These are phyloP conservation scores for Vicia sativa DNA, from an alignment of 306 rosid genomes.

Conservation along the genomic window DNA sequence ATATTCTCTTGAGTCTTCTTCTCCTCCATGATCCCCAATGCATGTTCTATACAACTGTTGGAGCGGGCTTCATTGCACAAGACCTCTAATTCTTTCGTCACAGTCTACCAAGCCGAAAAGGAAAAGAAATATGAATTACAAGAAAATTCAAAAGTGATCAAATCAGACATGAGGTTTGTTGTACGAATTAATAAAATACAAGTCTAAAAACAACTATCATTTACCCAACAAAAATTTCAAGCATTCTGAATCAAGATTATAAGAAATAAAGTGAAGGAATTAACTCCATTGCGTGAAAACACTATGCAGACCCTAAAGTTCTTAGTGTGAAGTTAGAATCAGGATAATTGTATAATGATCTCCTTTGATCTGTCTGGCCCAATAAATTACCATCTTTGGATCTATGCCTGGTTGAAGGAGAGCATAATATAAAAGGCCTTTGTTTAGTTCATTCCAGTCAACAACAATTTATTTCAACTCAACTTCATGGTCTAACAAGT, in stretches of 20 bases:
- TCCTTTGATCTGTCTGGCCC: neutral
- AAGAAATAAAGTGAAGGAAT: slow-evolving; percentile 8
- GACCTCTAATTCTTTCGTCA: slow-evolving; percentile 53
- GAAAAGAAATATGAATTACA: neutral
- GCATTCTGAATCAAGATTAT: slow-evolving; percentile 27
- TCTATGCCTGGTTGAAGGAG: slow-evolving; percentile 5
- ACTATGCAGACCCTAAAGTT: slow-evolving; percentile 16
- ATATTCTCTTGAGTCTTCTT: slow-evolving; percentile 49
- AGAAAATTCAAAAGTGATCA: slow-evolving; percentile 9
- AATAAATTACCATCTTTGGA: slow-evolving; percentile 5
- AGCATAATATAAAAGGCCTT: slow-evolving; percentile 10
- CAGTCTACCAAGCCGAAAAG: slow-evolving; percentile 44
- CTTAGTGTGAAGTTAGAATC: neutral
- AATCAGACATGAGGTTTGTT: slow-evolving; percentile 21
- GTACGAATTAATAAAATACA: neutral
- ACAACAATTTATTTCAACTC: slow-evolving; percentile 13
- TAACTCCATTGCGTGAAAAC: slow-evolving; percentile 1
- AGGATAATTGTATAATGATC: slow-evolving; percentile 7
- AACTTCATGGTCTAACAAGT: slow-evolving; percentile 14
- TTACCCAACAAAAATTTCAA: slow-evolving; percentile 11
- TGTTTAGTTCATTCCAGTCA: slow-evolving; percentile 6
- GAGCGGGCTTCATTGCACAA: slow-evolving; percentile 52
- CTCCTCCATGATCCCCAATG: slow-evolving; percentile 58
- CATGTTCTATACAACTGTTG: slow-evolving; percentile 60
- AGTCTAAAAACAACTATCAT: slow-evolving; percentile 17